phyloP scores from a whole-genome alignment of 192 early-diverging fungal species.

The Coemansia pectinata region DNA sequence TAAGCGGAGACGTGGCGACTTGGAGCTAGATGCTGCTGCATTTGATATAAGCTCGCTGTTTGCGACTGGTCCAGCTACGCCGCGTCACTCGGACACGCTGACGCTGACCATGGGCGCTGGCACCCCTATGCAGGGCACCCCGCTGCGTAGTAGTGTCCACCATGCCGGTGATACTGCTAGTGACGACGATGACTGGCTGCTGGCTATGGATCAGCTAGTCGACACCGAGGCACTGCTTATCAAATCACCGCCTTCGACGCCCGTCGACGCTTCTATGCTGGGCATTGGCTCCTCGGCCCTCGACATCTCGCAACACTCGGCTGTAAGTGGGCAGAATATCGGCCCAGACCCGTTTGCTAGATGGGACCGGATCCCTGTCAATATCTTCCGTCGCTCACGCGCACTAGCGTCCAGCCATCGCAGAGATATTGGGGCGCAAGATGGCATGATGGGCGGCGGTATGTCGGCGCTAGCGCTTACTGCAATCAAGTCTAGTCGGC shows the following conservation, averaged over 20 bases:
- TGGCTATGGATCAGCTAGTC: slow-evolving; percentile 51
- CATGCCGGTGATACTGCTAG: slow-evolving; percentile 1
- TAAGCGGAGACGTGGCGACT: slow-evolving; percentile 1
- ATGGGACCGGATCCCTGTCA: slow-evolving; percentile 56
- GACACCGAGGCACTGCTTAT: slow-evolving; percentile 51
- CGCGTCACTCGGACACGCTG: background rate
- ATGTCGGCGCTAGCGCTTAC: slow-evolving; percentile 48
- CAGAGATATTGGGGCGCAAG: slow-evolving; percentile 15
- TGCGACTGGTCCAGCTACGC: slow-evolving; percentile 7
- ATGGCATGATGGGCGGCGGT: slow-evolving; percentile 22
- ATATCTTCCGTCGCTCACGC: slow-evolving; percentile 54
- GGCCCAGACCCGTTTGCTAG: slow-evolving; percentile 34
- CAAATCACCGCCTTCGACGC: slow-evolving; percentile 48
- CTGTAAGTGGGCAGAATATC: background rate
- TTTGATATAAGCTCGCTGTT: slow-evolving; percentile 18
- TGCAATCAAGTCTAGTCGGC: slow-evolving; percentile 51
- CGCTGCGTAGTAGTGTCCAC: slow-evolving; percentile 2
- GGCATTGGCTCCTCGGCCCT: background rate
- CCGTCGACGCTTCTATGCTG: slow-evolving; percentile 14
- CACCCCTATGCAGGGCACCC: slow-evolving; percentile 25
- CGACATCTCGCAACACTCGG: background rate
- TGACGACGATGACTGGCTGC: slow-evolving; percentile 39
- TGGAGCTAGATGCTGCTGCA: background rate
- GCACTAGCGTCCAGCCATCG: slow-evolving; percentile 38
- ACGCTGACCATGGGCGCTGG: slow-evolving; percentile 28